phyloP scores from a whole-genome alignment of 192 early-diverging fungal species.

The Mortierella antarctica region DNA sequence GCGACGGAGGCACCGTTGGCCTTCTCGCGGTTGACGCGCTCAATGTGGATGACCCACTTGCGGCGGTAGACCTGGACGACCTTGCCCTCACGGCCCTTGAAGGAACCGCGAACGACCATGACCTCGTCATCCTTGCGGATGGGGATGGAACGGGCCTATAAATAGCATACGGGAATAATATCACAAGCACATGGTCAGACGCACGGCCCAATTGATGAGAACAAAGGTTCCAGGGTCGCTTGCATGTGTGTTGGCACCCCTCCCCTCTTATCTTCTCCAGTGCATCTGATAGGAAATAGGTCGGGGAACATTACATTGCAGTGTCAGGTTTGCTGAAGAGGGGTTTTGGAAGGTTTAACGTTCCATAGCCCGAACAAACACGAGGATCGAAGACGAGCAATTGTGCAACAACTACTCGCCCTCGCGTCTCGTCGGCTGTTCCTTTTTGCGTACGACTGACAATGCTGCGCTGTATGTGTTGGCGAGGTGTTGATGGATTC shows the following conservation, averaged over 20 bases:
- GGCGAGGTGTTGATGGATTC: no score
- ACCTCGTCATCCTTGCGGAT: conserved; percentile 99
- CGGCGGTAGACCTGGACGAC: conserved; percentile 97
- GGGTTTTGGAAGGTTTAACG: conserved; percentile 31
- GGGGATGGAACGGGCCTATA: conserved; percentile 90
- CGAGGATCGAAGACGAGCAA: conserved; percentile 1
- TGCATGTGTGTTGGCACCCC: background rate
- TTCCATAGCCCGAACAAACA: conserved; percentile 23
- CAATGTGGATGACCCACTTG: conserved; percentile 99
- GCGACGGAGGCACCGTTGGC: conserved; percentile 93
- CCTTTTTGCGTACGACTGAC: conserved; percentile 35
- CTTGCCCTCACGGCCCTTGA: conserved; percentile 99
- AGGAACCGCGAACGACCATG: conserved; percentile 90
- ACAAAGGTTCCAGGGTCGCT: background rate
- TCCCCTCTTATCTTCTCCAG: background rate
- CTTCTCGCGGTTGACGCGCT: conserved; percentile 97
- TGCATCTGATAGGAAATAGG: background rate
- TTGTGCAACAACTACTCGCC: background rate
- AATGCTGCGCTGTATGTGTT: conserved; percentile 18
- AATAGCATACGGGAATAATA: background rate
- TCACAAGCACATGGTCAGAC: conserved; percentile 14
- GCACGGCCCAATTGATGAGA: background rate
- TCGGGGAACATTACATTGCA: conserved; percentile 53
- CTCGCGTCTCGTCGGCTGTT: conserved; percentile 13
- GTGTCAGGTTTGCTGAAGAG: conserved; percentile 44